These are phyloP conservation scores for Kickxella alabastrina DNA, from an alignment of 192 early-diverging fungal species.

Conservation along the genomic window DNA sequence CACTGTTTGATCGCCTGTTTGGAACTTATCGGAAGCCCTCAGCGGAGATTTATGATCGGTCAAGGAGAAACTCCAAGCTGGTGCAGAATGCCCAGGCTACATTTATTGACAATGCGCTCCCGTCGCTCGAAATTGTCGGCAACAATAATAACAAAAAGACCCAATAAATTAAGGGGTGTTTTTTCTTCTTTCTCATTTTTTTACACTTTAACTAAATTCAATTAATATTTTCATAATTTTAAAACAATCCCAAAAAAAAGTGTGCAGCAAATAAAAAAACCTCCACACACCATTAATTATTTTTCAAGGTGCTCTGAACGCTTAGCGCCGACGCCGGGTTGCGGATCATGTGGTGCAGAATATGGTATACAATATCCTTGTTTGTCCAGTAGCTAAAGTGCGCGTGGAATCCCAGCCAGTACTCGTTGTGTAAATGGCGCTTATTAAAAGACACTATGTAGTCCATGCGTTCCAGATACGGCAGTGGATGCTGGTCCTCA, in stretches of 20 bases:
- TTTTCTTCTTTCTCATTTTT: background rate
- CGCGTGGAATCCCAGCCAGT: slow-evolving; percentile 49
- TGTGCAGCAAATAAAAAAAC: too few relatives aligned
- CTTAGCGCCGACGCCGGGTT: too few relatives aligned
- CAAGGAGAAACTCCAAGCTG: slow-evolving; percentile 57
- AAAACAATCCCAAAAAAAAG: background rate
- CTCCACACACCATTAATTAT: too few relatives aligned
- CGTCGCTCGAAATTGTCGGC: slow-evolving; percentile 16
- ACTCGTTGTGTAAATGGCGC: slow-evolving; percentile 45
- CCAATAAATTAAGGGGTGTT: background rate
- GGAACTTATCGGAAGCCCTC: slow-evolving; percentile 67
- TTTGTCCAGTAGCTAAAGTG: slow-evolving; percentile 52
- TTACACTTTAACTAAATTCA: background rate
- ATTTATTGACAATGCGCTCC: slow-evolving; percentile 54
- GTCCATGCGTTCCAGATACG: slow-evolving; percentile 50
- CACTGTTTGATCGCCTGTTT: slow-evolving; percentile 83
- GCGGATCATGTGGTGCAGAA: slow-evolving; percentile 24
- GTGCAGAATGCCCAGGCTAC: slow-evolving; percentile 64
- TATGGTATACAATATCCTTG: slow-evolving; percentile 42
- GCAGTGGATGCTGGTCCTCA: slow-evolving; percentile 9
- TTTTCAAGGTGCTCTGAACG: too few relatives aligned
- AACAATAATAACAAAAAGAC: slow-evolving; percentile 1
- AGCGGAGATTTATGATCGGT: slow-evolving; percentile 61
- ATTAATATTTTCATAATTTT: background rate
- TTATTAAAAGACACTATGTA: slow-evolving; percentile 49